Evolutionary conservation across 2,329 filamentous ascomycete species (phyloP), one percentile per base, ranked within the genome.

Genomic region (Rhexocercosporidium sp.): DNA sequence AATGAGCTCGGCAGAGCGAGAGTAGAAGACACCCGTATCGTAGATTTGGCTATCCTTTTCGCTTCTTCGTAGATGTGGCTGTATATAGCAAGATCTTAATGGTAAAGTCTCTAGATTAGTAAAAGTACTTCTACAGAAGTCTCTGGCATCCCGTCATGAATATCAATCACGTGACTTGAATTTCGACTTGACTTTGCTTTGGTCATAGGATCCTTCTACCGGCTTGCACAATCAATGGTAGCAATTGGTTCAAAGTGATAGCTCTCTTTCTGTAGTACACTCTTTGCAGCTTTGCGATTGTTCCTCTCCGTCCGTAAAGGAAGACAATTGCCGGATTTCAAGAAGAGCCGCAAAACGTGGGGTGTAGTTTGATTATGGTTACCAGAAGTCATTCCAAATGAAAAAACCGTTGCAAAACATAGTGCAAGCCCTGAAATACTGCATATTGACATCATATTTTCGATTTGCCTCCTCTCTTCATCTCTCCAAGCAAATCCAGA

Each of bases 321-420:
- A 54, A 2, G 49, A 20, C 44, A 20, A 29, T 54, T 54, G 47
- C 47, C 49, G 25, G 34, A 54, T 29, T 29, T 14, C 22, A 29
- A n/a, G 18, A 54, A 31, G 49, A 54, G 49, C 49, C 49, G 49
- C 49, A 29, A 54, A 27, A 34, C 49, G 49, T 34, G 49, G 49
- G 29, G 25, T 54, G 18, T 8, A 54, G 25, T n/a, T 47, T 20
- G 9, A 47, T 47, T 47, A 47, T 11, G 34, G 12, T 37, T 22
- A 25, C 9, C n/a, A 47, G 9, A 12, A 47, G 44, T 1, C 39
- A 9, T 16, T 44, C 44, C 18, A 47, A 8, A 9, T 22, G n/a
- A 47, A 47, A 2, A 20, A 14, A 44, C n/a, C 18, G 12, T 20
- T n/a, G n/a, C n/a, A 44, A 44, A 18, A 44, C n/a, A 14, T 20